Evolutionary conservation across 208 protist species (phyloP).

Genomic region (Porcisia deanei): DNA sequence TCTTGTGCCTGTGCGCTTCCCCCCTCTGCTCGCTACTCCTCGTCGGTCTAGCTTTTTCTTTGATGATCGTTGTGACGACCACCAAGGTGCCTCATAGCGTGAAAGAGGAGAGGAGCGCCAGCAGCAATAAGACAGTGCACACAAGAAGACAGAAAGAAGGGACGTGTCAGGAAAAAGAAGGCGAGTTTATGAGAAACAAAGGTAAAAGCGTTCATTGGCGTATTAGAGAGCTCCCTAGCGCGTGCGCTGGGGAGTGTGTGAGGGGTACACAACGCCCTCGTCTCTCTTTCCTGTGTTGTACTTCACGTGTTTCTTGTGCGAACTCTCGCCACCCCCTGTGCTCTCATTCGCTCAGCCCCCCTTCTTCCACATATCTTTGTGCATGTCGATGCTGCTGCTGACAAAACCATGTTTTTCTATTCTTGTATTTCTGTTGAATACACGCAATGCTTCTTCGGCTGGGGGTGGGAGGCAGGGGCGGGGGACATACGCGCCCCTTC

Average conservation of each 20-base stretch:
- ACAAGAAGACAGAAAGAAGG: not conserved
- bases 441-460: too few species aligned
- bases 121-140: not conserved
- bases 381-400: not conserved
- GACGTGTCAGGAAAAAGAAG: not conserved
- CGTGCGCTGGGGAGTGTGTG: not conserved
- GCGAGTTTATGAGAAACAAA: not conserved
- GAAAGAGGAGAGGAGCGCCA: not conserved
- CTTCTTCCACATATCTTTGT: not conserved
- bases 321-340: not conserved
- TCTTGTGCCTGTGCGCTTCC: not conserved
- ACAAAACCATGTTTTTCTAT: conserved; percentile 1
- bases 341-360: not conserved
- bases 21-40: not conserved
- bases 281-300: not conserved
- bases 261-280: not conserved
- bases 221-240: not conserved
- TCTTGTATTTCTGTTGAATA: conserved; percentile 1
- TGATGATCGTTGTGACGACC: not conserved
- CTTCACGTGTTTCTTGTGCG: too few species aligned
- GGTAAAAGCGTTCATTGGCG: not conserved
- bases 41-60: not conserved
- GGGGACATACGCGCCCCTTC: too few species aligned
- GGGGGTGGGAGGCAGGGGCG: too few species aligned
- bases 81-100: not conserved